Percentiles rank a stretch among this genome's conserved stretches.
Evolutionary conservation across 1,139 yeast species (phyloP).

Genomic region (Sugiyamaella xylanicola): DNA sequence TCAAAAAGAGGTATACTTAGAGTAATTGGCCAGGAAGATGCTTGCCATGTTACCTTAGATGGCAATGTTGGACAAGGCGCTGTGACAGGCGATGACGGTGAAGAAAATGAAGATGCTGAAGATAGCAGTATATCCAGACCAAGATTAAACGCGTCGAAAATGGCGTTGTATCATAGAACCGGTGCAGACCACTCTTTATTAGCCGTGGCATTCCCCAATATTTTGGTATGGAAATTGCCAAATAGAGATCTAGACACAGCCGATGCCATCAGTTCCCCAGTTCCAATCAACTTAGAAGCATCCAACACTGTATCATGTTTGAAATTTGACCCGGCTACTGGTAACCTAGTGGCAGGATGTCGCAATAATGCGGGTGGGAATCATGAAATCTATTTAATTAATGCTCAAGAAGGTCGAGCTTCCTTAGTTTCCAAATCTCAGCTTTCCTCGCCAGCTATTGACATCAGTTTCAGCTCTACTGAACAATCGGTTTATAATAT

Average conservation of each 20-base stretch:
- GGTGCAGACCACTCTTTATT: conserved; percentile 16
- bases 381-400: conserved; percentile 7
- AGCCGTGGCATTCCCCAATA: conserved; percentile 21
- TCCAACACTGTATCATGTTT: conserved; percentile 20
- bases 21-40: conserved; percentile 36
- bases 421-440: conserved; percentile 3
- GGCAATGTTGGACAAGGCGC: conserved; percentile 12
- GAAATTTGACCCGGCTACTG: conserved; percentile 17
- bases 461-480: conserved; percentile 2
- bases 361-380: conserved; percentile 10
- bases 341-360: conserved; percentile 17
- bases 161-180: conserved; percentile 15
- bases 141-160: conserved; percentile 5
- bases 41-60: conserved; percentile 30
- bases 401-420: background rate
- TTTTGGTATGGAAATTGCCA: conserved; percentile 19
- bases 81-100: too few relatives aligned
- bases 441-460: conserved; percentile 12
- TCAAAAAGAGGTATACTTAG: conserved; percentile 35
- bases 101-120: conserved; percentile 16
- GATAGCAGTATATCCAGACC: conserved; percentile 8
- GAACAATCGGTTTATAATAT: conserved; percentile 1
- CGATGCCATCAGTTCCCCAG: conserved; percentile 18
- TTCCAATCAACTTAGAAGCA: conserved; percentile 16
- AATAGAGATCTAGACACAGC: conserved; percentile 12